Evolutionary conservation across 2,329 filamentous ascomycete species (phyloP), one percentile per base, ranked within the genome.

Genomic region (Cladosporium halotolerans): DNA sequence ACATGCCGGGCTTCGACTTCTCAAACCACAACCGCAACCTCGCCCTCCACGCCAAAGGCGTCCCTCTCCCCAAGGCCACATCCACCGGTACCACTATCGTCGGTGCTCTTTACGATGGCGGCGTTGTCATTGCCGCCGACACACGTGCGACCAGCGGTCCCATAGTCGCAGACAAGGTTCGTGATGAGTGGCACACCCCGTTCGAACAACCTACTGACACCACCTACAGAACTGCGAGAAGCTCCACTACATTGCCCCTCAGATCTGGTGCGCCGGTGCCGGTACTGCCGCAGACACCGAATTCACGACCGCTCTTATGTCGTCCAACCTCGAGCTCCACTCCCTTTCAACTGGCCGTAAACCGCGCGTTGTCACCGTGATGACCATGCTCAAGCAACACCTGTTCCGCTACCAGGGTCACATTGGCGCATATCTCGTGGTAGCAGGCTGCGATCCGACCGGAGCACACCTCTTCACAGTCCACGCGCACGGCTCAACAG

Each of bases 1-100:
- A 31, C 40, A 99, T 99, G 93, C 85, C 88, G 66, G 91, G 91
- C 77, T 96, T 96, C 81, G 91, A 97, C 78, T 99, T 99, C 81
- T 95, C 90, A 73, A 99, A 99, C 81, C 93, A 97, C 83, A 96
- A 96, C 82, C 89, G 93, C 79, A 99, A 99, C 83, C 84, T 87
- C 71, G 92, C 92, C 60, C 84, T 99, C 63, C 92, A 97, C 73
- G 89, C 92, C 66, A 84, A 86, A 74, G 95, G 95, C 64, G 86
- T 97, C 49, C 93, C 93, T 58, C 79, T 97, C 56, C 93, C 95
- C 66, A 97, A 96, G 78, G 93, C 93, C 58, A 99, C 93, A 57
- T 96, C 91, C 76, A 99, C 93, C 57, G 93, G 93, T 78, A 99
- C 93, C 56, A 99, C 93, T 60, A 99, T 99, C 74, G 93, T 99